Evolutionary conservation across 495 filamentous ascomycete species (phyloP).

Genomic region (Pseudoneurospora amorphoporcata): DNA sequence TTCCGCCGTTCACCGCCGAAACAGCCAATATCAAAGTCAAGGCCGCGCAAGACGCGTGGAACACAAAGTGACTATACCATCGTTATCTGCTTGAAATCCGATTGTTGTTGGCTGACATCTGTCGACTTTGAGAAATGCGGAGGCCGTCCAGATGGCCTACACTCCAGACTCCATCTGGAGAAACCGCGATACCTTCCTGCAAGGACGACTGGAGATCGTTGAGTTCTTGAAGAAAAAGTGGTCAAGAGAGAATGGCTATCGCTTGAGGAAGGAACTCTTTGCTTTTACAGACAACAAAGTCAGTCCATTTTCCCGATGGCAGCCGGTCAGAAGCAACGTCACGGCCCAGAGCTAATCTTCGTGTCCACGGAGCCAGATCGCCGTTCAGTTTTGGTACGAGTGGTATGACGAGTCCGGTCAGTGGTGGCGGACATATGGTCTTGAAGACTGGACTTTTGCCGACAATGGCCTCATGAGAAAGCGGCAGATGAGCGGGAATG

Average conservation of each 20-base stretch:
- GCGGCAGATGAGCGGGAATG: conserved; percentile 86
- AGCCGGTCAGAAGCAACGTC: not conserved
- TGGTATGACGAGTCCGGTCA: conserved; percentile 62
- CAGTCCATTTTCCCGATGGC: not conserved
- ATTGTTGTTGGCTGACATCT: not conserved
- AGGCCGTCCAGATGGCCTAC: conserved; percentile 59
- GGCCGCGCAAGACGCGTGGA: conserved; percentile 77
- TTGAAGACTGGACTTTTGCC: conserved; percentile 90
- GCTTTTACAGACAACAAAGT: conserved; percentile 55
- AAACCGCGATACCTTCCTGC: conserved; percentile 63
- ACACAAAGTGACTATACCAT: conserved; percentile 49
- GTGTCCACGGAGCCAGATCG: conserved; percentile 39
- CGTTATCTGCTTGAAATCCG: not conserved
- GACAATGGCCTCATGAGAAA: conserved; percentile 74
- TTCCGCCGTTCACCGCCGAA: conserved; percentile 72
- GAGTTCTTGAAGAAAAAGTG: conserved; percentile 69
- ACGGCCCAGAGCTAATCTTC: not conserved
- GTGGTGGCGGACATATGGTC: conserved; percentile 85
- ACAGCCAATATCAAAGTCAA: conserved; percentile 75
- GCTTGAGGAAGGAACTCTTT: conserved; percentile 82
- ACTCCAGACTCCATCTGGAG: conserved; percentile 74
- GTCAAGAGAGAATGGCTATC: conserved; percentile 61
- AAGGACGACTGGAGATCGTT: conserved; percentile 58
- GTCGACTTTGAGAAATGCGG: conserved; percentile 42
- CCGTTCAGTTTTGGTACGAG: conserved; percentile 92